phyloP scores from a whole-genome alignment of 2,329 filamentous ascomycete genomes.

The Fusarium aywerte region DNA sequence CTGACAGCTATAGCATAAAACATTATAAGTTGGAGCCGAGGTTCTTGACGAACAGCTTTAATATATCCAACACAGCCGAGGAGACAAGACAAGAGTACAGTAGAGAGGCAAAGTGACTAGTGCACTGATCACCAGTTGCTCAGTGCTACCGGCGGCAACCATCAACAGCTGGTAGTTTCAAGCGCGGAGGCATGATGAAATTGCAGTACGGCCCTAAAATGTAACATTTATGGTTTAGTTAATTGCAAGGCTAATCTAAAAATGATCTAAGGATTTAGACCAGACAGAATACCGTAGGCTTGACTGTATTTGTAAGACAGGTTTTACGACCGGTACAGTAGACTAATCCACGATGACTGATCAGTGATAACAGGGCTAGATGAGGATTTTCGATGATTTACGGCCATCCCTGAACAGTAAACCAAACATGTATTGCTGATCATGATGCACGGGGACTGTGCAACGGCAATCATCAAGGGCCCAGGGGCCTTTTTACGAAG shows the following conservation, averaged over 20 bases:
- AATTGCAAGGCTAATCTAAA: background rate
- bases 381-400: background rate
- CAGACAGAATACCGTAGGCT: background rate
- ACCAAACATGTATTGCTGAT: background rate
- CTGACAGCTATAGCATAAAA: conserved; percentile 3
- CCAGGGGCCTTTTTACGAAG: conserved; percentile 3
- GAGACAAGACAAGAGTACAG: too few relatives aligned
- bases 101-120: background rate
- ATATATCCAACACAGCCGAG: conserved; percentile 12
- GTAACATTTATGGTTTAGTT: background rate
- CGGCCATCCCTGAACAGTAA: background rate
- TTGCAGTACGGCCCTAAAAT: background rate
- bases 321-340: background rate
- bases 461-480: background rate
- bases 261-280: background rate
- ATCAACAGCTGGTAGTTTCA: background rate
- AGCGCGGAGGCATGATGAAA: background rate
- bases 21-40: conserved; percentile 6
- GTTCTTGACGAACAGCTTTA: background rate
- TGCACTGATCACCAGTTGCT: background rate
- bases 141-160: background rate
- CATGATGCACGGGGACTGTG: background rate
- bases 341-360: background rate
- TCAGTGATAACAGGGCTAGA: background rate
- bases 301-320: background rate